Percentiles rank a stretch among this genome's conserved stretches.
These are phyloP conservation scores for Podospora pseudoanserina DNA, from an alignment of 495 filamentous ascomycete genomes.

Conservation along the genomic window DNA sequence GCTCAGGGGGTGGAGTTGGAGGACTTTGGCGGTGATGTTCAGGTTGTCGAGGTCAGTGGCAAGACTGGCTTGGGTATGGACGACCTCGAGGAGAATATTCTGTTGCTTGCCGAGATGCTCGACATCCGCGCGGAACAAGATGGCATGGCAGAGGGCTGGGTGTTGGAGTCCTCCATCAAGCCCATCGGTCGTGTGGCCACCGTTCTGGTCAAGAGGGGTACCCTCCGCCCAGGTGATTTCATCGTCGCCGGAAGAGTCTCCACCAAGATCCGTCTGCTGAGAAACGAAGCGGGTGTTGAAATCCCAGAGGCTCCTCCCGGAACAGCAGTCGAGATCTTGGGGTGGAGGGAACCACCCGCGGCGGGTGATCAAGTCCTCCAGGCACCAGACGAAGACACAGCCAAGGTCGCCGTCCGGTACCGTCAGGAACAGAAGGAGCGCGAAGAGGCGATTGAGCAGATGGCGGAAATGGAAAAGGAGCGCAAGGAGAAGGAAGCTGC, in stretches of 20 bases:
- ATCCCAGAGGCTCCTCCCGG: conserved; percentile 78
- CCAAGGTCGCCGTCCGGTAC: conserved; percentile 75
- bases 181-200: conserved; percentile 83
- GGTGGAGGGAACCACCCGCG: conserved; percentile 87
- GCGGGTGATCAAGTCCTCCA: conserved; percentile 88
- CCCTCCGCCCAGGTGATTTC: conserved; percentile 72
- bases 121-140: conserved; percentile 79
- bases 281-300: conserved; percentile 76
- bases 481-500: conserved; percentile 37
- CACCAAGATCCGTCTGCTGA: conserved; percentile 75
- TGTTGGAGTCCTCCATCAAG: conserved; percentile 90
- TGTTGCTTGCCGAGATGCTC: conserved; percentile 79
- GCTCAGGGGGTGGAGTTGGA: conserved; percentile 87
- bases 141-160: conserved; percentile 85
- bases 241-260: conserved; percentile 85
- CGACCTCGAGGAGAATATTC: conserved; percentile 84
- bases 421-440: conserved; percentile 54
- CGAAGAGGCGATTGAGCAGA: conserved; percentile 35
- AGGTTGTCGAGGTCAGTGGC: conserved; percentile 84
- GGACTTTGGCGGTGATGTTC: conserved; percentile 91
- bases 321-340: conserved; percentile 85
- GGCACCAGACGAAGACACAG: conserved; percentile 70
- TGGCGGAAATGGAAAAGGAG: conserved; percentile 28
- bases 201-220: conserved; percentile 82
- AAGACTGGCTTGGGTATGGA: conserved; percentile 92